Conservation (phyloP, 2,329 filamentous ascomycete species). For the Salinomyces thailandicus region DNA sequence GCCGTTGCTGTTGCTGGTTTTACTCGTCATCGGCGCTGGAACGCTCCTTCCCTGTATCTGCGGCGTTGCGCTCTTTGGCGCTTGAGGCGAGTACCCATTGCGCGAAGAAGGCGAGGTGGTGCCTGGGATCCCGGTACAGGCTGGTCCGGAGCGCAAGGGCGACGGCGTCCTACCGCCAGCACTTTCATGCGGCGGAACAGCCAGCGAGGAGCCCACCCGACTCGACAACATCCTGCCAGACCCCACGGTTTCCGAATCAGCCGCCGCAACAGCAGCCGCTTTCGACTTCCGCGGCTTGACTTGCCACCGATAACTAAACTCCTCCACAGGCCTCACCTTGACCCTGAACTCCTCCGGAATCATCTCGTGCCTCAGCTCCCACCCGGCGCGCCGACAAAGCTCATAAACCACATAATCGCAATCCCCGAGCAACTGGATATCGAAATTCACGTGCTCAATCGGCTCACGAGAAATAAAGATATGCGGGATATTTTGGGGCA, state of each 20-base stretch:
- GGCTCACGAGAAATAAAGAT: conserved; percentile 42
- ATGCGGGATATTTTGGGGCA: conserved; percentile 23
- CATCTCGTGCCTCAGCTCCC: conserved; percentile 70
- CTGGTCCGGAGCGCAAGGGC: neutral
- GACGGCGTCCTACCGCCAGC: neutral
- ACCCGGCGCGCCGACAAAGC: conserved; percentile 69
- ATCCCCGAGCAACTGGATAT: conserved; percentile 91
- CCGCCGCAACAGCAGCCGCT: too few species aligned
- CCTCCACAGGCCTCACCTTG: conserved; percentile 8
- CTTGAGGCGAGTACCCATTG: neutral
- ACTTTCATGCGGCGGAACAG: too few species aligned
- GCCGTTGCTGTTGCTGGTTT: too few species aligned
- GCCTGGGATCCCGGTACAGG: too few species aligned
- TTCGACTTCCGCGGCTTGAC: conserved; percentile 2
- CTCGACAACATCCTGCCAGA: too few species aligned
- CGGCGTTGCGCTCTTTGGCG: neutral
- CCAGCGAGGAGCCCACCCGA: too few species aligned
- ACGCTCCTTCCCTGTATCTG: neutral
- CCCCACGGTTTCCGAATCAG: too few species aligned
- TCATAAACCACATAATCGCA: conserved; percentile 86
- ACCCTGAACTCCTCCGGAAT: conserved; percentile 42
- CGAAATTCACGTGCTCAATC: conserved; percentile 83
- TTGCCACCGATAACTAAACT: conserved; percentile 4
- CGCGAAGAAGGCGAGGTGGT: neutral
- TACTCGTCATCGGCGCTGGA: neutral